Conservation (phyloP, 2,329 filamentous ascomycete genomes). For the Epichloe sp. region DNA sequence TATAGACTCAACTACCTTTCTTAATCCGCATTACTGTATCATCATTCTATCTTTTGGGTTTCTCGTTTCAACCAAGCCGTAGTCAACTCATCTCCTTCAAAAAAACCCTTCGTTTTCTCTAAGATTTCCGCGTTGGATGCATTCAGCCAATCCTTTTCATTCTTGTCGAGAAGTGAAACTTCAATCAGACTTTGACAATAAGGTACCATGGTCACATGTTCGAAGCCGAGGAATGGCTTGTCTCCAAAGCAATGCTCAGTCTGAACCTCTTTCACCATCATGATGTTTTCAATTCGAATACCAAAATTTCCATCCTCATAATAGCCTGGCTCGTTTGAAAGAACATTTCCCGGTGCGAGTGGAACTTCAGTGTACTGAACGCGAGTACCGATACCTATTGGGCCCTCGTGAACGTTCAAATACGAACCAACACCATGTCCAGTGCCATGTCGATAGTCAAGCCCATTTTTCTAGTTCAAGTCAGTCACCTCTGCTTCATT, state of each 20-base stretch:
- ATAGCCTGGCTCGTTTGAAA: constrained; percentile 92
- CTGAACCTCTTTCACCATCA: constrained; percentile 79
- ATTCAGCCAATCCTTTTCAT: constrained; percentile 79
- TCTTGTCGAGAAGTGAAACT: constrained; percentile 51
- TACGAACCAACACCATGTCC: constrained; percentile 93
- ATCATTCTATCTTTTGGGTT: constrained; percentile 39
- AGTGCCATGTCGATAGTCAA: constrained; percentile 93
- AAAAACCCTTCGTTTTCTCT: constrained; percentile 67
- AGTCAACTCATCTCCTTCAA: constrained; percentile 59
- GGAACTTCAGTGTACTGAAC: constrained; percentile 86
- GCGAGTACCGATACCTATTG: constrained; percentile 88
- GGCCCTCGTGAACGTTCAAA: constrained; percentile 93
- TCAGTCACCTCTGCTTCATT: background rate
- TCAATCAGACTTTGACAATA: constrained; percentile 87
- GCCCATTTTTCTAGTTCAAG: constrained; percentile 39
- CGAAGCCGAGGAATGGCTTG: constrained; percentile 87
- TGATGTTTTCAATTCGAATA: constrained; percentile 91
- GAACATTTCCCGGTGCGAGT: constrained; percentile 80
- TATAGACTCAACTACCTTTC: constrained; percentile 28
- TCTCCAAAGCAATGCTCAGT: constrained; percentile 83
- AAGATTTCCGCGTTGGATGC: constrained; percentile 70
- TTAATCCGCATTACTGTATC: background rate
- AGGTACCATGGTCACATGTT: constrained; percentile 94
- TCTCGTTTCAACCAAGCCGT: constrained; percentile 76
- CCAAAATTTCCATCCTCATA: constrained; percentile 94